A percentile compares a stretch with the other conserved stretches of the same genome.
Evolutionary conservation across 2,329 filamentous ascomycete species (phyloP).

Genomic region (Macrophomina pseudophaseolina): DNA sequence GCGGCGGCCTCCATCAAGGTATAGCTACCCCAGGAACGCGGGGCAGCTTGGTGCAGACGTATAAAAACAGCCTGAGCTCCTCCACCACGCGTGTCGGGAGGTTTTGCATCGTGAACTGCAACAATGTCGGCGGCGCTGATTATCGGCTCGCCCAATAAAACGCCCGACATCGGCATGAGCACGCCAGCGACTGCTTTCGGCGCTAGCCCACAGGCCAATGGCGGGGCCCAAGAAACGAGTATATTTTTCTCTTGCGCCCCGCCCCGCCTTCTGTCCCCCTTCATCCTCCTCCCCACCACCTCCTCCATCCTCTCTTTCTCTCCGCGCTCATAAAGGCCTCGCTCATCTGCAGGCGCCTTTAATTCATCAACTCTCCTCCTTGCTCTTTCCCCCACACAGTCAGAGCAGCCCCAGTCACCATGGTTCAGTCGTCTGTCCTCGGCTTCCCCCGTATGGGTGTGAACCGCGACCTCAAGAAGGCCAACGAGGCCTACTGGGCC

Average conservation of each 20-base stretch:
- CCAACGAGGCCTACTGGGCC: slow-evolving; percentile 96
- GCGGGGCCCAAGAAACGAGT: slow-evolving; percentile 20
- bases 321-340: slow-evolving; percentile 19
- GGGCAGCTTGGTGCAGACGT: slow-evolving; percentile 19
- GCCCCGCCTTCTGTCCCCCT: slow-evolving; percentile 11
- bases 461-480: slow-evolving; percentile 99
- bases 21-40: slow-evolving; percentile 25
- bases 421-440: slow-evolving; percentile 73
- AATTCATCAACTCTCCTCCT: not conserved
- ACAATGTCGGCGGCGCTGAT: slow-evolving; percentile 10
- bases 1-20: slow-evolving; percentile 26
- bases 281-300: slow-evolving; percentile 10
- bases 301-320: slow-evolving; percentile 11
- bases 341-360: slow-evolving; percentile 10
- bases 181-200: slow-evolving; percentile 27
- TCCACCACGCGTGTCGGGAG: slow-evolving; percentile 9
- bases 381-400: not conserved
- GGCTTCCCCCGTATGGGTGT: slow-evolving; percentile 99
- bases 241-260: slow-evolving; percentile 24
- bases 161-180: slow-evolving; percentile 25
- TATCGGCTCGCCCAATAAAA: slow-evolving; percentile 1
- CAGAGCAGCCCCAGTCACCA: slow-evolving; percentile 32
- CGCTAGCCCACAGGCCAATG: slow-evolving; percentile 27
- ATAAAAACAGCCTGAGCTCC: slow-evolving; percentile 4
- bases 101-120: not conserved